These are phyloP conservation scores for Graphiopsis chlorocephala DNA, from an alignment of 2,329 filamentous ascomycete species.

Conservation along the genomic window DNA sequence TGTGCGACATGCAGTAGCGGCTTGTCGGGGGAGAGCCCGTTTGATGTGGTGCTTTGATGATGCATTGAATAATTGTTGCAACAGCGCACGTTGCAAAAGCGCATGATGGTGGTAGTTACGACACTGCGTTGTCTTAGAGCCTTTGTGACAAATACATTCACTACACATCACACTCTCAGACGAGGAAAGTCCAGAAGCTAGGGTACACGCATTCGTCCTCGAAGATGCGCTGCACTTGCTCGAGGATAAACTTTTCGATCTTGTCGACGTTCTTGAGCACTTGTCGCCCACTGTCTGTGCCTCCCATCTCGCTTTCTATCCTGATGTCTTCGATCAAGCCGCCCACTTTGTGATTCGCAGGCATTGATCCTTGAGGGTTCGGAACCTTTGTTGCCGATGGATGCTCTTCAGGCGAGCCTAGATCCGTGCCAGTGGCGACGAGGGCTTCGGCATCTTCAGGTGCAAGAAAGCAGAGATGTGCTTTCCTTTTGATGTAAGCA, in stretches of 20 bases:
- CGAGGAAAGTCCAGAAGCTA: slow-evolving; percentile 96
- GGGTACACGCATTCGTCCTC: slow-evolving; percentile 99
- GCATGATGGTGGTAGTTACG: not conserved
- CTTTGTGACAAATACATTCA: not conserved
- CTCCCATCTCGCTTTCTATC: slow-evolving; percentile 96
- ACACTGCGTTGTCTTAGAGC: not conserved
- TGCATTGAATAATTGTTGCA: not conserved
- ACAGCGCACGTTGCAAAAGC: not conserved
- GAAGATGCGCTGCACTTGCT: slow-evolving; percentile 94
- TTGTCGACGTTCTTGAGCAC: slow-evolving; percentile 98
- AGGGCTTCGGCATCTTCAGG: slow-evolving; percentile 80
- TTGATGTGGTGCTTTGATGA: not conserved
- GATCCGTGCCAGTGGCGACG: slow-evolving; percentile 38
- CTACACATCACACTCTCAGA: slow-evolving; percentile 48
- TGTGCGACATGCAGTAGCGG: not conserved
- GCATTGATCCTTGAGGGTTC: slow-evolving; percentile 13
- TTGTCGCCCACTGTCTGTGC: slow-evolving; percentile 86
- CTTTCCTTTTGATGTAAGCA: slow-evolving; percentile 81
- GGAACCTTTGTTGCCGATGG: slow-evolving; percentile 12
- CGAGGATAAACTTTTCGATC: slow-evolving; percentile 94
- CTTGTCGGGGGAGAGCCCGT: not conserved
- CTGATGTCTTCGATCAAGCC: slow-evolving; percentile 87
- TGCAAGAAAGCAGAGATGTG: slow-evolving; percentile 92
- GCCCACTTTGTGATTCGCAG: slow-evolving; percentile 45
- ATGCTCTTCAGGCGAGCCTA: slow-evolving; percentile 22